A percentile compares a stretch with the other conserved stretches of the same genome.
phyloP scores from a whole-genome alignment of 768 basidiomycete genomes.

The Cystobasidium tubakii region DNA sequence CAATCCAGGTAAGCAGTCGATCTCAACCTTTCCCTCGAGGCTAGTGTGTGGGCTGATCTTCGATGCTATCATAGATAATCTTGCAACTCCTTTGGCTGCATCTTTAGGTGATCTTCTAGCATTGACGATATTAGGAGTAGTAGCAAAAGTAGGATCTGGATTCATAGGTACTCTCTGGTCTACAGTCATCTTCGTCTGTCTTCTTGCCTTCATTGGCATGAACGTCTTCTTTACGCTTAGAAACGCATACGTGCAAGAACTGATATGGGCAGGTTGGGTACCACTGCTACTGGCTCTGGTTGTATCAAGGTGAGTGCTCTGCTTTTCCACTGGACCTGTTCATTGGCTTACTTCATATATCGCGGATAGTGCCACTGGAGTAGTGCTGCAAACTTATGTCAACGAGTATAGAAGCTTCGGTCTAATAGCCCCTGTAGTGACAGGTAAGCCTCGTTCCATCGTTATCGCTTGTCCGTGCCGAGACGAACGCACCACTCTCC shows the following conservation, averaged over 20 bases:
- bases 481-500: slow-evolving; percentile 15
- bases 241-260: slow-evolving; percentile 64
- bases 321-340: too few relatives aligned
- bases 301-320: slow-evolving; percentile 48
- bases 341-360: slow-evolving; percentile 48
- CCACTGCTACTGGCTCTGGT: slow-evolving; percentile 86
- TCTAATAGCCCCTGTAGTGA: slow-evolving; percentile 76
- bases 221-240: slow-evolving; percentile 60
- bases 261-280: slow-evolving; percentile 79
- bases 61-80: slow-evolving; percentile 63
- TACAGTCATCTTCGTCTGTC: slow-evolving; percentile 56
- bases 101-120: slow-evolving; percentile 90
- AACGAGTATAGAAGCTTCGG: slow-evolving; percentile 81
- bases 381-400: slow-evolving; percentile 85
- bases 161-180: slow-evolving; percentile 53
- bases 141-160: slow-evolving; percentile 43
- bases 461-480: too few relatives aligned
- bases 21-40: too few relatives aligned
- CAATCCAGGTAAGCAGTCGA: slow-evolving; percentile 65
- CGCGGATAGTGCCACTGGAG: slow-evolving; percentile 70
- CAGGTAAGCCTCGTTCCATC: slow-evolving; percentile 64
- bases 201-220: slow-evolving; percentile 55
- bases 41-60: not conserved
- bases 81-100: slow-evolving; percentile 86
- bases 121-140: slow-evolving; percentile 67